These are phyloP conservation scores for Spirogloea muscicola DNA, from an alignment of 139 green algal species.

Conservation along the genomic window DNA sequence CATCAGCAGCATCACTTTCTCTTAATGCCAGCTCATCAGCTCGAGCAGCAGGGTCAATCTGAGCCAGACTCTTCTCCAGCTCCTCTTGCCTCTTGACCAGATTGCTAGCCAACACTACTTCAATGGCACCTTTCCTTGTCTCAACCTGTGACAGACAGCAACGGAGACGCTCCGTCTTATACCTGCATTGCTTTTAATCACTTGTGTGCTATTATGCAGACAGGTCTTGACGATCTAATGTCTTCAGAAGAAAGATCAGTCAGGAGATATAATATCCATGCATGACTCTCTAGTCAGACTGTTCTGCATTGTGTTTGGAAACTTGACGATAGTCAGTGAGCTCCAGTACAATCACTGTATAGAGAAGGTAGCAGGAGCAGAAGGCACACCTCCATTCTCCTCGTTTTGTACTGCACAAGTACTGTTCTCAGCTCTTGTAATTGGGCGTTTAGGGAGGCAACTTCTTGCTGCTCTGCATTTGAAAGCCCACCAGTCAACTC, in stretches of 20 bases:
- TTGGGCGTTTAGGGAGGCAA: neutral
- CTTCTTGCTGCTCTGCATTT: conserved; percentile 30
- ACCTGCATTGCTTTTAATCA: too few relatives aligned
- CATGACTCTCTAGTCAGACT: too few relatives aligned
- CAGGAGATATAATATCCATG: too few relatives aligned
- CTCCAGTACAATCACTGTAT: too few relatives aligned
- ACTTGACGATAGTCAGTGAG: too few relatives aligned
- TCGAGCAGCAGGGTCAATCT: conserved; percentile 14
- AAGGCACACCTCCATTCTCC: neutral
- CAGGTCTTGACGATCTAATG: too few relatives aligned
- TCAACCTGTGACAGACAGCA: too few relatives aligned
- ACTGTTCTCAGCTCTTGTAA: conserved; percentile 7
- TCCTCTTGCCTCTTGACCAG: conserved; percentile 56
- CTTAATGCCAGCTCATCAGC: neutral
- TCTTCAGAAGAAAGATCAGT: too few relatives aligned
- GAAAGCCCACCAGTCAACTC: neutral
- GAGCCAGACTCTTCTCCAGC: conserved; percentile 48
- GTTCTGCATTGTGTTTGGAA: too few relatives aligned
- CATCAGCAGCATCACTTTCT: too few relatives aligned
- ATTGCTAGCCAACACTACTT: conserved; percentile 55
- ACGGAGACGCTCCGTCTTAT: too few relatives aligned
- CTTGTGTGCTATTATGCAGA: too few relatives aligned
- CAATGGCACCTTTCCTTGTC: conserved; percentile 32
- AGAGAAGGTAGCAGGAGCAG: neutral
- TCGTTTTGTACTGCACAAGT: conserved; percentile 23